Conservation (phyloP, 768 basidiomycete species). For the Trametes sanguinea region DNA sequence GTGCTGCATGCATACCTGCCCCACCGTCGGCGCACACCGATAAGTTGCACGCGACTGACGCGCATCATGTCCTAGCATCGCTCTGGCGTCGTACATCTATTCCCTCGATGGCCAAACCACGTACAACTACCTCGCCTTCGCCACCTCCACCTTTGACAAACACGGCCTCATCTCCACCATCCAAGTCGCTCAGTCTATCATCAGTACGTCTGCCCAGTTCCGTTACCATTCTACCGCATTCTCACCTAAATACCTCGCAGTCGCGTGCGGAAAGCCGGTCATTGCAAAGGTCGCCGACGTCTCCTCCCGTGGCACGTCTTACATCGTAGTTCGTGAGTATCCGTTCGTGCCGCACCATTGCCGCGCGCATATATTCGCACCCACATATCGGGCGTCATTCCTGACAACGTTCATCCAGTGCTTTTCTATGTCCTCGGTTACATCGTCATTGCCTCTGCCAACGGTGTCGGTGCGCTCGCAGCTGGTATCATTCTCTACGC, state of each 20-base stretch:
- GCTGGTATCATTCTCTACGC: slow-evolving; percentile 55
- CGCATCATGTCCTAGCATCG: slow-evolving; percentile 35
- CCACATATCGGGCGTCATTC: too few species aligned
- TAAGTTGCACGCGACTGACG: too few species aligned
- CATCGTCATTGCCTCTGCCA: slow-evolving; percentile 36
- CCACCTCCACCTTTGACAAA: slow-evolving; percentile 22
- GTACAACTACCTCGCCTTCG: slow-evolving; percentile 46
- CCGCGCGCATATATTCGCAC: slow-evolving; percentile 5
- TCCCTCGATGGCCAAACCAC: slow-evolving; percentile 74
- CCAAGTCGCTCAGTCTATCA: slow-evolving; percentile 30
- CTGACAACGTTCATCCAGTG: slow-evolving; percentile 33
- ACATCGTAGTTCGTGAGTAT: slow-evolving; percentile 49
- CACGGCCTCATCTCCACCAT: slow-evolving; percentile 25
- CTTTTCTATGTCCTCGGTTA: slow-evolving; percentile 45
- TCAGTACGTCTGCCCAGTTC: slow-evolving; percentile 43
- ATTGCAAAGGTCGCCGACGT: slow-evolving; percentile 56
- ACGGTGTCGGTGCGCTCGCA: slow-evolving; percentile 31
- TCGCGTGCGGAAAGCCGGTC: slow-evolving; percentile 40
- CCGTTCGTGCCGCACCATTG: too few species aligned
- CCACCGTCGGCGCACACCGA: too few species aligned
- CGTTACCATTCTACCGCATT: slow-evolving; percentile 38
- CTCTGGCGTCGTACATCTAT: slow-evolving; percentile 71
- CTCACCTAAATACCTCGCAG: background rate
- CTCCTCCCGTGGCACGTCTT: slow-evolving; percentile 47
- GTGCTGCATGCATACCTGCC: too few species aligned